These are phyloP conservation scores for Saccharomycopsis sp. DNA, from an alignment of 805 yeast genomes.

Conservation along the genomic window DNA sequence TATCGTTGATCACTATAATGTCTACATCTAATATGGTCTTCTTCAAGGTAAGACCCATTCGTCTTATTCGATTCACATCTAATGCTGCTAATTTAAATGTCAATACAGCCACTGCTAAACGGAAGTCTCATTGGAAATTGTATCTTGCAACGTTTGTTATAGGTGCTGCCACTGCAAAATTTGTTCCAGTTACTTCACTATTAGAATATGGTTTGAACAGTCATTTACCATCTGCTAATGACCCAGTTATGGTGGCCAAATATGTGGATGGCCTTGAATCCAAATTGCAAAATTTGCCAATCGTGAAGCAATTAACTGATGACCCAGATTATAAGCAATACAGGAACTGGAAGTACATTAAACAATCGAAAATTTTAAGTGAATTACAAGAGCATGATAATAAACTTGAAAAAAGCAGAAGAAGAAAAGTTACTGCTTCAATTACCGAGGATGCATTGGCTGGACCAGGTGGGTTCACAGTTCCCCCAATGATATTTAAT, in stretches of 20 bases:
- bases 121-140: constrained; percentile 9
- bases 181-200: constrained; percentile 30
- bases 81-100: neutral
- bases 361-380: constrained; percentile 31
- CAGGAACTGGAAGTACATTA: constrained; percentile 39
- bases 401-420: neutral
- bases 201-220: constrained; percentile 26
- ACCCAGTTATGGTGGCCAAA: constrained; percentile 26
- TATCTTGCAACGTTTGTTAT: constrained; percentile 27
- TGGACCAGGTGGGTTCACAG: constrained; percentile 73
- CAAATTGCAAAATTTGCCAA: constrained; percentile 41
- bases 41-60: too few relatives aligned
- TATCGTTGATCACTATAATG: too few relatives aligned
- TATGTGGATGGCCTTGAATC: constrained; percentile 35
- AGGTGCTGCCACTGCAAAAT: constrained; percentile 32
- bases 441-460: constrained; percentile 34
- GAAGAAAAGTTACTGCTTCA: neutral
- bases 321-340: constrained; percentile 32
- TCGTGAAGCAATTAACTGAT: constrained; percentile 40
- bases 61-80: neutral
- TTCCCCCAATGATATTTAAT: constrained; percentile 59
- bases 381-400: neutral
- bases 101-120: neutral
- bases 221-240: constrained; percentile 23
- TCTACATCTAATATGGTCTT: too few relatives aligned